phyloP scores from a whole-genome alignment of 1,284 basidiomycete species.

The Austropuccinia psidii region DNA sequence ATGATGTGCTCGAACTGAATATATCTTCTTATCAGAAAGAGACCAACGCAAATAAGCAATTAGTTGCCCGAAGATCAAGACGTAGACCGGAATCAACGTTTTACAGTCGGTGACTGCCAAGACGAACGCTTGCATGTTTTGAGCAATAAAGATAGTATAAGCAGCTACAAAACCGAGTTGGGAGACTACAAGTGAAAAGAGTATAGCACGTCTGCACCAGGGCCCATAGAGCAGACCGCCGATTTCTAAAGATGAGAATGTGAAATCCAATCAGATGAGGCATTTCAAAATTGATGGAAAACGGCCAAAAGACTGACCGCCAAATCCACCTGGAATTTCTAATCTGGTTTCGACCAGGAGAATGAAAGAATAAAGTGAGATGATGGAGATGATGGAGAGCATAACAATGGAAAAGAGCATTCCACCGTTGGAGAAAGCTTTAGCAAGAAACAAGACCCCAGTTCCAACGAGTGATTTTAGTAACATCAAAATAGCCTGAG shows the following conservation, averaged over 20 bases:
- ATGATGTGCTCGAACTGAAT: background rate
- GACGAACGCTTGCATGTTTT: slow-evolving; percentile 78
- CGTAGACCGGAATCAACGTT: slow-evolving; percentile 62
- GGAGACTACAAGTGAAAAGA: slow-evolving; percentile 77
- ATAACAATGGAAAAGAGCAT: slow-evolving; percentile 78
- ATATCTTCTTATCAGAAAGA: background rate
- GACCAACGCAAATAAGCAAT: slow-evolving; percentile 64
- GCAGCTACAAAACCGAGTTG: slow-evolving; percentile 60
- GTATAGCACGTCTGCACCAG: slow-evolving; percentile 83
- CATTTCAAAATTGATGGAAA: too few species aligned
- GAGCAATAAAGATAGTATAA: slow-evolving; percentile 75
- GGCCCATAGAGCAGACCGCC: slow-evolving; percentile 85
- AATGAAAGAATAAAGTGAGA: slow-evolving; percentile 90
- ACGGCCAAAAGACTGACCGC: slow-evolving; percentile 55
- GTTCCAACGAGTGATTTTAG: slow-evolving; percentile 95
- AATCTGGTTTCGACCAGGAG: slow-evolving; percentile 82
- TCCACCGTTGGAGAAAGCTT: slow-evolving; percentile 94
- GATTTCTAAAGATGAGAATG: slow-evolving; percentile 59
- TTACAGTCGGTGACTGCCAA: slow-evolving; percentile 73
- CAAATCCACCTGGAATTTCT: slow-evolving; percentile 83
- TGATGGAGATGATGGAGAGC: slow-evolving; percentile 70
- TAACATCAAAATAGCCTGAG: slow-evolving; percentile 83
- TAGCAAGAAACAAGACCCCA: slow-evolving; percentile 89
- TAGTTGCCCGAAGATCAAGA: slow-evolving; percentile 75
- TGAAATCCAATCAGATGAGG: background rate